Percentiles rank a stretch among this genome's conserved stretches.
phyloP scores from a whole-genome alignment of 2,329 filamentous ascomycete genomes.

The Aspergillus novoparasiticus region DNA sequence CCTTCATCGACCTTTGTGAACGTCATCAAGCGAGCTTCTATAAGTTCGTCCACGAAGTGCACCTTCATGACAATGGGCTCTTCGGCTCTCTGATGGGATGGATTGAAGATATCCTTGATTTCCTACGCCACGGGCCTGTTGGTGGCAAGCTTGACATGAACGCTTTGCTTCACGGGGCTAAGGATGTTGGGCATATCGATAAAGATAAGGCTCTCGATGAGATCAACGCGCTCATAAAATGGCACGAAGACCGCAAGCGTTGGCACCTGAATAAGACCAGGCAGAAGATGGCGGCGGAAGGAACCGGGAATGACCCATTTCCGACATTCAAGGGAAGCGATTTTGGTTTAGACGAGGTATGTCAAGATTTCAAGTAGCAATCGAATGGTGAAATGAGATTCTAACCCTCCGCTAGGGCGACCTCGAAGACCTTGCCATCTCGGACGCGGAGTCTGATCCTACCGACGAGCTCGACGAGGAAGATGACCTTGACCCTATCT shows the following conservation, averaged over 20 bases:
- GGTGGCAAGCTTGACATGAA: conserved; percentile 93
- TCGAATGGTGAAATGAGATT: not conserved
- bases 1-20: conserved; percentile 94
- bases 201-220: conserved; percentile 73
- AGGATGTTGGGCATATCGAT: conserved; percentile 68
- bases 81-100: conserved; percentile 96
- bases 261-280: conserved; percentile 98
- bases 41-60: conserved; percentile 98
- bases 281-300: conserved; percentile 97
- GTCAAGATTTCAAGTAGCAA: conserved; percentile 18
- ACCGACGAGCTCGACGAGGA: conserved; percentile 69
- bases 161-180: conserved; percentile 80
- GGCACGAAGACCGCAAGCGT: conserved; percentile 94
- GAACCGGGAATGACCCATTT: conserved; percentile 52
- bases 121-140: conserved; percentile 79
- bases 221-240: conserved; percentile 82
- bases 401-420: conserved; percentile 56
- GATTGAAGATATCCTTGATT: conserved; percentile 94
- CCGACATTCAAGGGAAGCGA: conserved; percentile 75
- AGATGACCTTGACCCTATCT: conserved; percentile 83
- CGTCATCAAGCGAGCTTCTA: conserved; percentile 97
- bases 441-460: conserved; percentile 69
- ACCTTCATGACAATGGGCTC: conserved; percentile 92
- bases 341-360: conserved; percentile 82
- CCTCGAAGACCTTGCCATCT: conserved; percentile 81